phyloP scores from a whole-genome alignment of 768 basidiomycete genomes.

The Lactarius evosmus region DNA sequence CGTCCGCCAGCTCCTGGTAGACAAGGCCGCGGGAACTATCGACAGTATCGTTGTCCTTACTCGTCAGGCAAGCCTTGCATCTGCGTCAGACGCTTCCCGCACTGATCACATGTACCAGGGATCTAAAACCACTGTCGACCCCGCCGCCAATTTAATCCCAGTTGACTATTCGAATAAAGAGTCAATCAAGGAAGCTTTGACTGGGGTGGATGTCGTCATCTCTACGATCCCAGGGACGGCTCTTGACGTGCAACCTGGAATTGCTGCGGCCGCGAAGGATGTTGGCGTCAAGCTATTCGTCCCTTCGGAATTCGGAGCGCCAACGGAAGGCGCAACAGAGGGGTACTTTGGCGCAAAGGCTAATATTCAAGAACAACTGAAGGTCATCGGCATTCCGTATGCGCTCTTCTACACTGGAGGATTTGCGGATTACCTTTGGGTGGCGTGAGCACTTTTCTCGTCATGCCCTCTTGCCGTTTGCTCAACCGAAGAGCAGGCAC shows the following conservation, averaged over 20 bases:
- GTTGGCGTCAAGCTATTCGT: slow-evolving; percentile 34
- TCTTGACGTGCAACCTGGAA: slow-evolving; percentile 20
- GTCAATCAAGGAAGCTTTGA: slow-evolving; percentile 11
- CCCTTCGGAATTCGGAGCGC: slow-evolving; percentile 33
- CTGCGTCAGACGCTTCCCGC: neutral
- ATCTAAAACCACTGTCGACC: neutral
- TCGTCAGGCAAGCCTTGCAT: slow-evolving; percentile 13
- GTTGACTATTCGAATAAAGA: slow-evolving; percentile 16
- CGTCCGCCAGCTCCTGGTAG: slow-evolving; percentile 22
- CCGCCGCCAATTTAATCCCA: slow-evolving; percentile 9
- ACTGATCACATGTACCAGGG: neutral
- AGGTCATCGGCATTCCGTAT: slow-evolving; percentile 13
- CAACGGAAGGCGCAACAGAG: slow-evolving; percentile 15
- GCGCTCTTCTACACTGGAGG: slow-evolving; percentile 22
- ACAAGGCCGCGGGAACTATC: slow-evolving; percentile 15
- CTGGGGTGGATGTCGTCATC: slow-evolving; percentile 18
- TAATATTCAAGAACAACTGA: slow-evolving; percentile 4
- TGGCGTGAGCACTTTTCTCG: neutral
- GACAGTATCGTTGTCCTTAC: slow-evolving; percentile 20
- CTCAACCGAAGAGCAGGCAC: slow-evolving; percentile 2
- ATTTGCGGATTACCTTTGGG: slow-evolving; percentile 14
- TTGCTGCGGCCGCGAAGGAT: slow-evolving; percentile 28
- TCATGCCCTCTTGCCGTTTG: neutral
- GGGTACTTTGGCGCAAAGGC: slow-evolving; percentile 6
- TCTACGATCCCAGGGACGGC: slow-evolving; percentile 8